A percentile compares a stretch with the other conserved stretches of the same genome.
Conservation (phyloP, 805 yeast genomes). For the Metschnikowia aberdeeniae region DNA sequence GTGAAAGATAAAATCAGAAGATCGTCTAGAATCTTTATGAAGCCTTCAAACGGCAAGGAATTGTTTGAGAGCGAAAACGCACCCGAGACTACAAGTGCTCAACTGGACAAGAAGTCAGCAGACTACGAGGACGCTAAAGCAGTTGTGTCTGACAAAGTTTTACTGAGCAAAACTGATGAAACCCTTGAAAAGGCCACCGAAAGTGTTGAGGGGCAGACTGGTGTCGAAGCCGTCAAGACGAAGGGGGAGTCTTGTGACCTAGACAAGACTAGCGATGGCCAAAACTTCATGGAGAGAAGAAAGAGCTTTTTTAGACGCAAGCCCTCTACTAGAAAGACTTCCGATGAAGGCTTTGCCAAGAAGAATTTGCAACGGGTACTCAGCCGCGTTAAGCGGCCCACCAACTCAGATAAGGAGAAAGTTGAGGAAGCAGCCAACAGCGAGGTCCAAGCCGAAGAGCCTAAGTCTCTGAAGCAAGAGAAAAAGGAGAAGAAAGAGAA, state of each 20-base stretch:
- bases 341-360: background rate
- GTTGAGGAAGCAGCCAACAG: background rate
- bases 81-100: background rate
- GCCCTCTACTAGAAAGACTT: background rate
- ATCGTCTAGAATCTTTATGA: conserved; percentile 14
- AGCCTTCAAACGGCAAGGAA: background rate
- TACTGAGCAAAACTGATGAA: background rate
- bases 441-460: background rate
- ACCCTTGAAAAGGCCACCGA: conserved; percentile 14
- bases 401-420: background rate
- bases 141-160: conserved; percentile 4
- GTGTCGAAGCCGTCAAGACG: background rate
- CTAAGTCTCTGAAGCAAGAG: background rate
- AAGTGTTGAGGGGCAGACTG: conserved; percentile 21
- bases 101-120: background rate
- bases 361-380: conserved; percentile 3
- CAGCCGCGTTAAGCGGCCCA: conserved; percentile 1
- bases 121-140: conserved; percentile 1
- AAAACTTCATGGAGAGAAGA: conserved; percentile 7
- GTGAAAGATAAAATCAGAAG: conserved; percentile 17
- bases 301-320: conserved; percentile 8
- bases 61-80: background rate
- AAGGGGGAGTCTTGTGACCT: background rate
- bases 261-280: too few species aligned
- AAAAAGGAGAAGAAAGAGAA: too few species aligned